A percentile compares a stretch with the other conserved stretches of the same genome.
Evolutionary conservation across 768 basidiomycete genomes (phyloP).

Genomic region (Filobasidium floriforme): DNA sequence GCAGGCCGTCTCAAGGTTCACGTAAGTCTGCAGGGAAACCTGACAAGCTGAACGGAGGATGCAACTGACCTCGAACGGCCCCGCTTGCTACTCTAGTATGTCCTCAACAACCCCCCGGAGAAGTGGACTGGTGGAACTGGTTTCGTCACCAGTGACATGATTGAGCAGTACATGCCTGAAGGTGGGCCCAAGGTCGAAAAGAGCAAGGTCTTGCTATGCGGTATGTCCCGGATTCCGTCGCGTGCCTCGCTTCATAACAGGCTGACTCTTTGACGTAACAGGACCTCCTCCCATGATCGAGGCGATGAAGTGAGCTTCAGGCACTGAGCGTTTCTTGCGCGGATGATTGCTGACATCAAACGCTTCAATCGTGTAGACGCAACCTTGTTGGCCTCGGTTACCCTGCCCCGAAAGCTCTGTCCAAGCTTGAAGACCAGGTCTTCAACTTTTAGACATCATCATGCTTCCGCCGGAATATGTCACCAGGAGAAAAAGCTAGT

Average conservation of each 20-base stretch:
- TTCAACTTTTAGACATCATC: slow-evolving; percentile 36
- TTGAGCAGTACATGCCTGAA: slow-evolving; percentile 67
- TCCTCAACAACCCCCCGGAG: slow-evolving; percentile 87
- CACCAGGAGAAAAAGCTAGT: neutral
- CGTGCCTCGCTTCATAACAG: no score
- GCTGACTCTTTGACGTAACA: neutral
- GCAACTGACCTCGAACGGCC: neutral
- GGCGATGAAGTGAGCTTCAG: slow-evolving; percentile 62
- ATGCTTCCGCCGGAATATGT: neutral
- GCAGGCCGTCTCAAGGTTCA: slow-evolving; percentile 65
- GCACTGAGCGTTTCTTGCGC: no score
- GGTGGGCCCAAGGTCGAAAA: slow-evolving; percentile 32
- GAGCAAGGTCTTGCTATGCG: slow-evolving; percentile 44
- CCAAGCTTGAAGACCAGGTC: slow-evolving; percentile 72
- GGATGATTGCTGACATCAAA: no score
- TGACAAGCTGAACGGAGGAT: neutral
- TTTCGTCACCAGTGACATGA: slow-evolving; percentile 87
- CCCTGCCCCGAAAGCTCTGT: slow-evolving; percentile 76
- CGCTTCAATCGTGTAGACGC: slow-evolving; percentile 53
- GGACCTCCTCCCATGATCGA: slow-evolving; percentile 65
- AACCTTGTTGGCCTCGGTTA: slow-evolving; percentile 81
- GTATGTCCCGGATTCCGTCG: slow-evolving; percentile 6
- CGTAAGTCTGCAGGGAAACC: slow-evolving; percentile 29
- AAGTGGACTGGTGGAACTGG: slow-evolving; percentile 81
- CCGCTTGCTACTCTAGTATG: slow-evolving; percentile 51